These are phyloP conservation scores for Alternaria gansuensis DNA, from an alignment of 2,329 filamentous ascomycete species.

Conservation along the genomic window DNA sequence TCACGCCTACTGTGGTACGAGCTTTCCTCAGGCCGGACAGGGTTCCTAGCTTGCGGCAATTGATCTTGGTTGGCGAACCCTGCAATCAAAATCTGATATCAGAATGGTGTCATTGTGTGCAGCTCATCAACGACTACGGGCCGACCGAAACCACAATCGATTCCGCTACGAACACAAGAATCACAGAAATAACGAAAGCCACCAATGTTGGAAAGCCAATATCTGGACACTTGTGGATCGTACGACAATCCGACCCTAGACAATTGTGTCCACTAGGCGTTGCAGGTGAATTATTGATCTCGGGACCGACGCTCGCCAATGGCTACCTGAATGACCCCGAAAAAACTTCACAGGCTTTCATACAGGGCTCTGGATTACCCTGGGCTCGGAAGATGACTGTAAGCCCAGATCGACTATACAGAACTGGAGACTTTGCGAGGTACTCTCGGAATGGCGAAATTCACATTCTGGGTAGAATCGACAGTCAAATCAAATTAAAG, in stretches of 20 bases:
- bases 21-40: background rate
- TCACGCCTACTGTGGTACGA: background rate
- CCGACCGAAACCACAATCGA: background rate
- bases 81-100: background rate
- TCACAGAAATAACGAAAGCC: background rate
- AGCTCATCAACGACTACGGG: conserved; percentile 1
- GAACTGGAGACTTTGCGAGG: background rate
- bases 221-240: background rate
- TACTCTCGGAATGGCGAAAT: background rate
- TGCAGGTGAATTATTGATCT: background rate
- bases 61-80: background rate
- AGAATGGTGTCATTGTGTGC: background rate
- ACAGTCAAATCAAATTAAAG: background rate
- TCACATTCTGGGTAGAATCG: background rate
- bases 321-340: background rate
- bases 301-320: background rate
- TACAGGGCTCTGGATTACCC: background rate
- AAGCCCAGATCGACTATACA: background rate
- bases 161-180: background rate
- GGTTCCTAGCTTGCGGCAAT: background rate
- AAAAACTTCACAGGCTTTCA: background rate
- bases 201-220: background rate
- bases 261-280: background rate
- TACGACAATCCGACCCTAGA: background rate
- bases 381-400: background rate